phyloP scores from a whole-genome alignment of 805 yeast genomes.

The Clavispora asparagi region DNA sequence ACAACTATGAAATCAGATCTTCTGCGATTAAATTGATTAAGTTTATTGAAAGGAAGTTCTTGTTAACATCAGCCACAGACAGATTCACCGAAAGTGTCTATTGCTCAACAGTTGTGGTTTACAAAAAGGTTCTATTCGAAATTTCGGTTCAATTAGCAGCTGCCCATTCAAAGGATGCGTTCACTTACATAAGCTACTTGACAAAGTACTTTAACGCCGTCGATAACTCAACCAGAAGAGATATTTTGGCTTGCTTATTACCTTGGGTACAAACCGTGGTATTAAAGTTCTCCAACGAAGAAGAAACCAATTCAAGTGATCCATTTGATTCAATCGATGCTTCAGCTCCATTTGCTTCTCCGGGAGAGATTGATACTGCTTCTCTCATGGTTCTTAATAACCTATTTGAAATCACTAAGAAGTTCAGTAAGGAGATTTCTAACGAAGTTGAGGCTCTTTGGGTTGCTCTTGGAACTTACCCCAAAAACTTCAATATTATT shows the following conservation, averaged over 20 bases:
- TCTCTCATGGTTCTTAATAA: conserved; percentile 71
- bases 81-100: conserved; percentile 66
- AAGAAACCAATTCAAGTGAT: background rate
- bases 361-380: conserved; percentile 18
- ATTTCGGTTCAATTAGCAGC: conserved; percentile 69
- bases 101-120: conserved; percentile 75
- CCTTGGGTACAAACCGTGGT: conserved; percentile 93
- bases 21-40: conserved; percentile 70
- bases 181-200: conserved; percentile 63
- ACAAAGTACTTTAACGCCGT: conserved; percentile 59
- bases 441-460: conserved; percentile 92
- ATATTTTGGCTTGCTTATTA: conserved; percentile 69
- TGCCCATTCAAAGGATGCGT: conserved; percentile 53
- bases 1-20: conserved; percentile 58
- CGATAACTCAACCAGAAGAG: conserved; percentile 62
- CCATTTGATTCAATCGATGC: background rate
- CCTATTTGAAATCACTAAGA: conserved; percentile 78
- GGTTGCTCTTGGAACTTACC: conserved; percentile 84
- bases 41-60: conserved; percentile 48
- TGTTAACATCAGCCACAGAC: conserved; percentile 46
- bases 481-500: conserved; percentile 65
- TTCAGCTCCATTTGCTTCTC: background rate
- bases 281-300: conserved; percentile 31
- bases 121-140: conserved; percentile 79
- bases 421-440: conserved; percentile 66